These are phyloP conservation scores for Fusarium nanum DNA, from an alignment of 2,329 filamentous ascomycete species.

Conservation along the genomic window DNA sequence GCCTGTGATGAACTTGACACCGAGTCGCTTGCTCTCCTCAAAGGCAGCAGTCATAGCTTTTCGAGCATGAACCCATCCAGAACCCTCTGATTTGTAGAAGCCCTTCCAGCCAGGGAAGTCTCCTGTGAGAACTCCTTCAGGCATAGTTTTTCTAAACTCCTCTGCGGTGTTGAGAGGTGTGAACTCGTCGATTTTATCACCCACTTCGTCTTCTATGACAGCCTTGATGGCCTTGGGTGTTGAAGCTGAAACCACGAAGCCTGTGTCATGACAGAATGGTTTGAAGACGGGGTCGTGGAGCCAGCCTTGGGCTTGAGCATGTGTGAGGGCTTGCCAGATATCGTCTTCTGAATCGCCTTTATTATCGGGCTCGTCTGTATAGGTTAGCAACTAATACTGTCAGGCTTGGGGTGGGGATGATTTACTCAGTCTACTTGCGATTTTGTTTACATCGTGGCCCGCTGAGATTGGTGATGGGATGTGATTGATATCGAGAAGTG, in stretches of 20 bases:
- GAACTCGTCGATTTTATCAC: slow-evolving; percentile 19
- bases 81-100: slow-evolving; percentile 23
- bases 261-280: slow-evolving; percentile 25
- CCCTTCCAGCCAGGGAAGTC: slow-evolving; percentile 27
- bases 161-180: slow-evolving; percentile 16
- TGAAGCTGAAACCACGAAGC: slow-evolving; percentile 24
- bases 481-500: slow-evolving; percentile 20
- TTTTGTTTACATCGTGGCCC: slow-evolving; percentile 35
- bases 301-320: slow-evolving; percentile 27
- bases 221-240: slow-evolving; percentile 19
- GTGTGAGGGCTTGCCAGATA: slow-evolving; percentile 11
- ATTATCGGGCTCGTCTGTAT: not conserved
- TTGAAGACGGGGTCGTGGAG: slow-evolving; percentile 23
- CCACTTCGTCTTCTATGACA: slow-evolving; percentile 22
- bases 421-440: slow-evolving; percentile 13
- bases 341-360: slow-evolving; percentile 7
- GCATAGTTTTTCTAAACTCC: slow-evolving; percentile 31
- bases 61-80: slow-evolving; percentile 34
- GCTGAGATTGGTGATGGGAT: slow-evolving; percentile 35
- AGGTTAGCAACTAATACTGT: not conserved
- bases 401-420: accelerated
- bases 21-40: slow-evolving; percentile 21
- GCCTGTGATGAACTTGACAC: slow-evolving; percentile 27
- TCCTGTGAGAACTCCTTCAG: slow-evolving; percentile 18
- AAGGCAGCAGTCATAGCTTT: slow-evolving; percentile 31